A percentile compares a stretch with the other conserved stretches of the same genome.
Conservation (phyloP, 768 basidiomycete species). For the Trametes punicea region DNA sequence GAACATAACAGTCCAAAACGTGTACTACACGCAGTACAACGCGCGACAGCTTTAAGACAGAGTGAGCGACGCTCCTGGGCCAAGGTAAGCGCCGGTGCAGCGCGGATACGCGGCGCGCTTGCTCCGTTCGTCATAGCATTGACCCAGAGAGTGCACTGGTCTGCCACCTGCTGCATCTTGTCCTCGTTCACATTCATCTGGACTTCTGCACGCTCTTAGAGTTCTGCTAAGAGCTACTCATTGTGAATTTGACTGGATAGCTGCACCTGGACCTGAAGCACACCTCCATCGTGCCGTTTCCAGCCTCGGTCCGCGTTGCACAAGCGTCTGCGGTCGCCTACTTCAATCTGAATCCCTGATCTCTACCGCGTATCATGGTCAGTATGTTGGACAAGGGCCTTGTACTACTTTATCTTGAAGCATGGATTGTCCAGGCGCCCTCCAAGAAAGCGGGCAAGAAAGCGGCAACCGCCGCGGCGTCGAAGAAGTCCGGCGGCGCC, state of each 20-base stretch:
- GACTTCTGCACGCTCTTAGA: background rate
- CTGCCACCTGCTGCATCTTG: slow-evolving; percentile 7
- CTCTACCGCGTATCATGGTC: slow-evolving; percentile 15
- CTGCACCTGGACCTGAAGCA: background rate
- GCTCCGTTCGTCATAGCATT: background rate
- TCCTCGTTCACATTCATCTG: background rate
- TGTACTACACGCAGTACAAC: too few relatives aligned
- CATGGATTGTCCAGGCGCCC: slow-evolving; percentile 51
- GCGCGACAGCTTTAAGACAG: too few relatives aligned
- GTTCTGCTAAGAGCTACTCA: background rate
- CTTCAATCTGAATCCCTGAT: slow-evolving; percentile 1
- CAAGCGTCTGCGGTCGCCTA: slow-evolving; percentile 7
- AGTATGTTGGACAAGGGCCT: slow-evolving; percentile 10
- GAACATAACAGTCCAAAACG: too few relatives aligned
- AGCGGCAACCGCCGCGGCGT: slow-evolving; percentile 47
- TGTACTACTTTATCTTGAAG: slow-evolving; percentile 16
- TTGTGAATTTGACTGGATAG: background rate
- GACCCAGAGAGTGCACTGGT: background rate
- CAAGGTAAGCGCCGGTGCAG: background rate
- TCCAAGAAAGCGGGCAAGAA: slow-evolving; percentile 93
- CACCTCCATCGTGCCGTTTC: slow-evolving; percentile 9
- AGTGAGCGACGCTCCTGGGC: too few relatives aligned
- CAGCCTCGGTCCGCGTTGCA: slow-evolving; percentile 16
- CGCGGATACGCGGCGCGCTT: background rate
- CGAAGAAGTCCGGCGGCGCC: slow-evolving; percentile 62